These are phyloP conservation scores for Rubia yunnanensis DNA, from an alignment of 257 asterid species.

Conservation along the genomic window DNA sequence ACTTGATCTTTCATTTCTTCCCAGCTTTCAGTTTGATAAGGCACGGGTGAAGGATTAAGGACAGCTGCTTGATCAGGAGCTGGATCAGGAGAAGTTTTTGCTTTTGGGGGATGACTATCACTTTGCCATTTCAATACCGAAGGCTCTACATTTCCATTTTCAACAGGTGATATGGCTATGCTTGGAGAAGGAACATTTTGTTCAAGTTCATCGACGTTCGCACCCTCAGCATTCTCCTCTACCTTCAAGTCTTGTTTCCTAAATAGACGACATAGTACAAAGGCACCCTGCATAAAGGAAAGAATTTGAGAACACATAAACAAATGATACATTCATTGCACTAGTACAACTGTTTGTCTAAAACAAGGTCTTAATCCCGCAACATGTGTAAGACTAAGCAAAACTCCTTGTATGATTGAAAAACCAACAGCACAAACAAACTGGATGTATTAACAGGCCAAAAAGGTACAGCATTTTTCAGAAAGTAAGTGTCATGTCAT, in stretches of 20 bases:
- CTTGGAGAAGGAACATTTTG: slow-evolving; percentile 39
- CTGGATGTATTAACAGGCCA: too few species aligned
- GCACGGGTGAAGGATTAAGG: slow-evolving; percentile 21
- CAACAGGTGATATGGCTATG: slow-evolving; percentile 33
- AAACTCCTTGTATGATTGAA: too few species aligned
- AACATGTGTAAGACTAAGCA: too few species aligned
- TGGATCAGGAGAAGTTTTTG: slow-evolving; percentile 20
- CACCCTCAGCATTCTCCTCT: slow-evolving; percentile 42
- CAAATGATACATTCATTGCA: not conserved
- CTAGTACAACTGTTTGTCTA: not conserved
- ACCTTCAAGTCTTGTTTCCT: slow-evolving; percentile 57
- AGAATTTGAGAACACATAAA: not conserved
- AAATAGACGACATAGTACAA: slow-evolving; percentile 83
- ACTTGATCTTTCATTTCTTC: slow-evolving; percentile 20
- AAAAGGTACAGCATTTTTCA: too few species aligned
- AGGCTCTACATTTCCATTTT: slow-evolving; percentile 41
- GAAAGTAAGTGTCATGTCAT: too few species aligned
- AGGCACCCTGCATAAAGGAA: slow-evolving; percentile 49
- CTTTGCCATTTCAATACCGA: slow-evolving; percentile 18
- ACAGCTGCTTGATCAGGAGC: slow-evolving; percentile 19
- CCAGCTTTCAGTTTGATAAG: slow-evolving; percentile 15
- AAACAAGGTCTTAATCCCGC: too few species aligned
- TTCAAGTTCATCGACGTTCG: slow-evolving; percentile 43
- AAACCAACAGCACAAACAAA: too few species aligned
- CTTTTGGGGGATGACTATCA: slow-evolving; percentile 27